A percentile compares a stretch with the other conserved stretches of the same genome.
Evolutionary conservation across 768 basidiomycete species (phyloP).

Genomic region (Russula sp.): DNA sequence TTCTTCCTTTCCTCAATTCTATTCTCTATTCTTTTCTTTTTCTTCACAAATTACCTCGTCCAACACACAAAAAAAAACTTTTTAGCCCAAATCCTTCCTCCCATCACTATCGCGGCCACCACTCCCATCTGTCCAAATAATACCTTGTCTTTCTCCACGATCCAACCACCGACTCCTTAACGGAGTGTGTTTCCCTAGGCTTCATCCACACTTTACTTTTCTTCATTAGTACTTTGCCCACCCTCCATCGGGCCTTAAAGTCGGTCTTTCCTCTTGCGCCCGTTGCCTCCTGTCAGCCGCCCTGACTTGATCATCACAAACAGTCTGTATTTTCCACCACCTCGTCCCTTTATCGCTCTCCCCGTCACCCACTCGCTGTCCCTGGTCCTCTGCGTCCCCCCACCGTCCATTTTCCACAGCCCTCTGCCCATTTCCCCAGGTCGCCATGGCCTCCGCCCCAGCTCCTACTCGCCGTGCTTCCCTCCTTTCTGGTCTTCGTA

Average conservation of each 20-base stretch:
- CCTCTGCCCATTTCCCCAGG: slow-evolving; percentile 27
- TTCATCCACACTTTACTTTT: slow-evolving; percentile 29
- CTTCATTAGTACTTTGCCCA: slow-evolving; percentile 24
- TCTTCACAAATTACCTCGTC: slow-evolving; percentile 2
- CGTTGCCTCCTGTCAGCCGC: slow-evolving; percentile 17
- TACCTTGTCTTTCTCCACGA: slow-evolving; percentile 24
- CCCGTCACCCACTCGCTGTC: slow-evolving; percentile 30
- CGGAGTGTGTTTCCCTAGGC: slow-evolving; percentile 22
- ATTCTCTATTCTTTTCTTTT: slow-evolving; percentile 26
- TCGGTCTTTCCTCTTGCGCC: not conserved
- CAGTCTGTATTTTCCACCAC: slow-evolving; percentile 38
- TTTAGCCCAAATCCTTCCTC: not conserved
- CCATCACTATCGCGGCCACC: slow-evolving; percentile 27
- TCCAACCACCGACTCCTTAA: slow-evolving; percentile 23
- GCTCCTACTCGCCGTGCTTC: slow-evolving; percentile 64
- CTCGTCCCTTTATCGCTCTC: slow-evolving; percentile 31
- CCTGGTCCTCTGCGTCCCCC: slow-evolving; percentile 29
- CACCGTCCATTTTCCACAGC: slow-evolving; percentile 26
- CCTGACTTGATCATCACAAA: slow-evolving; percentile 20
- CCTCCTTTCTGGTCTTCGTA: slow-evolving; percentile 84
- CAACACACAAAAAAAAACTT: slow-evolving; percentile 14
- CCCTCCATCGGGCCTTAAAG: slow-evolving; percentile 17
- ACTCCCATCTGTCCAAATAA: slow-evolving; percentile 27
- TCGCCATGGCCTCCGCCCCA: slow-evolving; percentile 44
- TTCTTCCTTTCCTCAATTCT: slow-evolving; percentile 31